Evolutionary conservation across 2,329 filamentous ascomycete species (phyloP).

Genomic region (Fusarium denticulatum): DNA sequence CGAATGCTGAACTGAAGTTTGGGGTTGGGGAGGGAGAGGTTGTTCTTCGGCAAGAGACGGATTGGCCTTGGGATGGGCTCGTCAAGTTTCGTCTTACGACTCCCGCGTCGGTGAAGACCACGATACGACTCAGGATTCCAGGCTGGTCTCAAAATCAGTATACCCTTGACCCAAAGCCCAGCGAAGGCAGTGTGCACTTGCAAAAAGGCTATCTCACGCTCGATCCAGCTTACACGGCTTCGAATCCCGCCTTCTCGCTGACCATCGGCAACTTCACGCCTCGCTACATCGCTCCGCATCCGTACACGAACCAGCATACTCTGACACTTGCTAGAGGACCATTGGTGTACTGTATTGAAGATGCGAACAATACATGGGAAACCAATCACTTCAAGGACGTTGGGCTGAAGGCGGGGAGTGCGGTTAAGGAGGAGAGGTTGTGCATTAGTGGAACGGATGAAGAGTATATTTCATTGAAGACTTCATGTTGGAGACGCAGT

Average conservation of each 20-base stretch:
- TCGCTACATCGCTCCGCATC: slow-evolving; percentile 62
- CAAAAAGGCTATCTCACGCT: slow-evolving; percentile 61
- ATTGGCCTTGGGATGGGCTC: slow-evolving; percentile 68
- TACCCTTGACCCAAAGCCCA: slow-evolving; percentile 49
- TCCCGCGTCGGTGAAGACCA: slow-evolving; percentile 38
- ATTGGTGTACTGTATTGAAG: slow-evolving; percentile 69
- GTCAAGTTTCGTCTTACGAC: slow-evolving; percentile 57
- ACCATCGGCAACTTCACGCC: slow-evolving; percentile 57
- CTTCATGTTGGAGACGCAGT: slow-evolving; percentile 7
- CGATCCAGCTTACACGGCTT: slow-evolving; percentile 50
- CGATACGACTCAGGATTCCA: slow-evolving; percentile 63
- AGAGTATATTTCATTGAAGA: slow-evolving; percentile 17
- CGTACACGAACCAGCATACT: slow-evolving; percentile 65
- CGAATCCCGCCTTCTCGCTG: slow-evolving; percentile 50
- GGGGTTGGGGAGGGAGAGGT: slow-evolving; percentile 48
- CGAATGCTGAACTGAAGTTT: slow-evolving; percentile 57
- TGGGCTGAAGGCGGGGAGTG: not conserved
- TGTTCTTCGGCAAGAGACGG: slow-evolving; percentile 52
- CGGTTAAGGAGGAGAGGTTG: slow-evolving; percentile 3
- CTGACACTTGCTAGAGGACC: slow-evolving; percentile 65
- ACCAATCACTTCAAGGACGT: slow-evolving; percentile 28
- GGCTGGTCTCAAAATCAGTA: slow-evolving; percentile 56
- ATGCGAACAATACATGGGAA: slow-evolving; percentile 45
- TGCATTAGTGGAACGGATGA: not conserved
- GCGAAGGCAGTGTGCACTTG: slow-evolving; percentile 17